Conservation (phyloP, 306 rosid species). For the Pyrus betulifolia region DNA sequence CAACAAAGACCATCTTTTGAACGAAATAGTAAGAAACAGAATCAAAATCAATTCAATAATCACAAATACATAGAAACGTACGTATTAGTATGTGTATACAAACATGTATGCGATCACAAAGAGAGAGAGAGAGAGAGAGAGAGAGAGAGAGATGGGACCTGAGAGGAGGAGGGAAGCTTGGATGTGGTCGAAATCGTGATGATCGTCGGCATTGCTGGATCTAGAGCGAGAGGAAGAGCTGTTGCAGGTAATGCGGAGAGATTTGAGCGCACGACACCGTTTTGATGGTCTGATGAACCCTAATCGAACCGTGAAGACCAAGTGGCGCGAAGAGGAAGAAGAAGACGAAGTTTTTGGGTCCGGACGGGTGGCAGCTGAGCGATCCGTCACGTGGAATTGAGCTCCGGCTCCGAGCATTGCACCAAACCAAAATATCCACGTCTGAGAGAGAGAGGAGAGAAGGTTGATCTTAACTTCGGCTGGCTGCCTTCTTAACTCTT, state of each 20-base stretch:
- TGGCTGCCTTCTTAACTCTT: too few relatives aligned
- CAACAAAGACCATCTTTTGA: not conserved
- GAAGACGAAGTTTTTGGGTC: slow-evolving; percentile 25
- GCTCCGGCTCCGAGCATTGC: slow-evolving; percentile 25
- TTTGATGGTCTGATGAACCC: slow-evolving; percentile 6
- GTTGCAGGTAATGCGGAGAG: slow-evolving; percentile 42
- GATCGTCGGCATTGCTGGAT: slow-evolving; percentile 39
- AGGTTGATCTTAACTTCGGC: not conserved
- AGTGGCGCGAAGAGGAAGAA: not conserved
- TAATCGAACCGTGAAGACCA: slow-evolving; percentile 22
- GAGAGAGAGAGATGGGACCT: slow-evolving; percentile 32
- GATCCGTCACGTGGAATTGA: slow-evolving; percentile 34
- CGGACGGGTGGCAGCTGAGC: slow-evolving; percentile 21
- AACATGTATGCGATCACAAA: not conserved
- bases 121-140: not conserved
- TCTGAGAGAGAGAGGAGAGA: not conserved
- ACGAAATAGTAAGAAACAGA: not conserved
- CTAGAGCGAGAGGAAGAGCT: slow-evolving; percentile 33
- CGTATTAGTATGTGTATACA: too few relatives aligned
- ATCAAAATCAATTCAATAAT: not conserved
- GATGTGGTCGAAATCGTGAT: slow-evolving; percentile 43
- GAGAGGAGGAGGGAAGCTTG: slow-evolving; percentile 87
- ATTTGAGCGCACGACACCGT: slow-evolving; percentile 28
- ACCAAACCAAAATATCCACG: not conserved
- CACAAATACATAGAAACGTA: not conserved